These are phyloP conservation scores for Paradendryphiella salina DNA, from an alignment of 2,329 filamentous ascomycete genomes.

Conservation along the genomic window DNA sequence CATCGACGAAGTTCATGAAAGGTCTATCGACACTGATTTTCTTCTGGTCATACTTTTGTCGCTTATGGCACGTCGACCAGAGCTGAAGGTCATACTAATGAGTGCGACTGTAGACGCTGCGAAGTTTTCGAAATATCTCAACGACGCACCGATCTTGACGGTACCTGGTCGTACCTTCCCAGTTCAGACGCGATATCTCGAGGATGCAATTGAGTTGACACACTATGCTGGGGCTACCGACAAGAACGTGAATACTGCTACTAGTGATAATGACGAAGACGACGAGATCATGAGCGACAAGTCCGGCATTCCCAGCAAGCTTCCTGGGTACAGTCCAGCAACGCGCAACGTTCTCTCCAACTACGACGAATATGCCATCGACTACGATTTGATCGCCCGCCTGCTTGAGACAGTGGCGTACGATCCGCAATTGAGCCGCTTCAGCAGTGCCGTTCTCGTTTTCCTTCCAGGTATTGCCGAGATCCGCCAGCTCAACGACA, in stretches of 20 bases:
- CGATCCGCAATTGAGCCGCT: slow-evolving; percentile 66
- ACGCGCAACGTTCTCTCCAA: slow-evolving; percentile 75
- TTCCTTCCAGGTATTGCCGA: slow-evolving; percentile 95
- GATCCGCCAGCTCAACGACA: slow-evolving; percentile 84
- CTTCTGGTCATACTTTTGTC: slow-evolving; percentile 88
- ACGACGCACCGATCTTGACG: slow-evolving; percentile 80
- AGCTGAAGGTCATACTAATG: slow-evolving; percentile 94
- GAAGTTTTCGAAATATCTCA: slow-evolving; percentile 85
- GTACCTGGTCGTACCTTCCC: slow-evolving; percentile 94
- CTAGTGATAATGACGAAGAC: slow-evolving; percentile 52
- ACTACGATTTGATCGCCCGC: slow-evolving; percentile 82
- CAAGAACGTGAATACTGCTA: slow-evolving; percentile 57
- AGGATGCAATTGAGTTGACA: slow-evolving; percentile 89
- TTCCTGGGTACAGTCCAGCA: slow-evolving; percentile 73
- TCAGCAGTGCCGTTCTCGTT: slow-evolving; percentile 89
- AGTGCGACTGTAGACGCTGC: slow-evolving; percentile 95
- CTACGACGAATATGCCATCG: slow-evolving; percentile 89
- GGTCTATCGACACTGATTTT: slow-evolving; percentile 90
- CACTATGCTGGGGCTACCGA: slow-evolving; percentile 60
- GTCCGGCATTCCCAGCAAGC: slow-evolving; percentile 63
- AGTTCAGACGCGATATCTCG: slow-evolving; percentile 82
- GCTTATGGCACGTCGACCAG: slow-evolving; percentile 72
- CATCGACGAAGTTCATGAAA: slow-evolving; percentile 96
- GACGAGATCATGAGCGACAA: slow-evolving; percentile 55
- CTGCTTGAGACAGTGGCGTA: slow-evolving; percentile 76